Evolutionary conservation across 768 basidiomycete species (phyloP).

Genomic region (Boletus rex-veris): DNA sequence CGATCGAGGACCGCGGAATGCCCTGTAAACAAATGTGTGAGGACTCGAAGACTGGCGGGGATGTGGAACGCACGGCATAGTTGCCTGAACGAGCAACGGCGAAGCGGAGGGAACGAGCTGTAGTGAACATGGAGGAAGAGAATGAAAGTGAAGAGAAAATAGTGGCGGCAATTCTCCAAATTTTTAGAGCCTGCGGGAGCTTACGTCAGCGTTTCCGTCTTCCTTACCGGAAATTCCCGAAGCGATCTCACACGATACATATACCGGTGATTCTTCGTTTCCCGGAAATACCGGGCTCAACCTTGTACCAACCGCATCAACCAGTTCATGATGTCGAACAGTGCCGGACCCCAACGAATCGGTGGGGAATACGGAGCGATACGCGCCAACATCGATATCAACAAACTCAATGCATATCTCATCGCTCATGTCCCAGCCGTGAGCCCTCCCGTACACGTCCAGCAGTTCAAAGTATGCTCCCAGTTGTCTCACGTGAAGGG

Average conservation of each 20-base stretch:
- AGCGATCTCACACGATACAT: conserved; percentile 5
- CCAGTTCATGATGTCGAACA: conserved; percentile 17
- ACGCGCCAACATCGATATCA: conserved; percentile 64
- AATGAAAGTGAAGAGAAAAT: conserved; percentile 31
- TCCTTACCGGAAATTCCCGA: conserved; percentile 15
- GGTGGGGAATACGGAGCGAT: conserved; percentile 77
- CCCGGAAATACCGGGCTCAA: too few species aligned
- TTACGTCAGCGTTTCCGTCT: conserved; percentile 21
- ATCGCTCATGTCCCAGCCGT: conserved; percentile 50
- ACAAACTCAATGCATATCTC: conserved; percentile 65
- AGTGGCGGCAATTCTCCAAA: conserved; percentile 39
- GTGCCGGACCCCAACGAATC: conserved; percentile 40
- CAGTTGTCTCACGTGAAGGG: neutral
- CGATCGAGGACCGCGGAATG: conserved; percentile 69
- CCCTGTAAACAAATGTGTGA: conserved; percentile 38
- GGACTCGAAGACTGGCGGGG: neutral
- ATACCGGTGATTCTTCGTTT: neutral
- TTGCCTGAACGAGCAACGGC: conserved; percentile 57
- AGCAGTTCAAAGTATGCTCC: conserved; percentile 84
- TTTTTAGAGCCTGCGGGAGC: conserved; percentile 40
- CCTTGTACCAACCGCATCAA: too few species aligned
- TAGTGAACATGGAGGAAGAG: conserved; percentile 67
- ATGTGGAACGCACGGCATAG: conserved; percentile 52
- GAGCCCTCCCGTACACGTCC: conserved; percentile 64
- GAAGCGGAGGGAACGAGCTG: conserved; percentile 60